Evolutionary conservation across 768 basidiomycete genomes (phyloP).

Genomic region (Termitomyces sp.): DNA sequence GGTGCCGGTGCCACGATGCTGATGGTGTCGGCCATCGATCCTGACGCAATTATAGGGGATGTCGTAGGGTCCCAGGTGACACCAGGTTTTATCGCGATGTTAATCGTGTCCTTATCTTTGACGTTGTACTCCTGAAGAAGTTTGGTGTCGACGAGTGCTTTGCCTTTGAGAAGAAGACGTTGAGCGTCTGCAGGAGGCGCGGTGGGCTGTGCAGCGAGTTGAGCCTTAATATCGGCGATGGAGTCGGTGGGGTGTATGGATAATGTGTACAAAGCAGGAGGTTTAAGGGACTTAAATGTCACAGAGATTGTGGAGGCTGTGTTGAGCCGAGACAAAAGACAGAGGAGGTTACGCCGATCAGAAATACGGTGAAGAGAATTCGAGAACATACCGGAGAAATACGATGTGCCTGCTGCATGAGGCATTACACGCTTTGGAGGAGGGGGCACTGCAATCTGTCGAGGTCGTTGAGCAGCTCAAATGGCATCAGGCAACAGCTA

Average conservation of each 20-base stretch:
- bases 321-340: slow-evolving; percentile 6
- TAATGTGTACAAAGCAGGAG: slow-evolving; percentile 70
- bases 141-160: slow-evolving; percentile 85
- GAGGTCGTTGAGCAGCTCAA: slow-evolving; percentile 4
- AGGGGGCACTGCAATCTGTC: slow-evolving; percentile 10
- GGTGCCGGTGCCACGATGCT: slow-evolving; percentile 18
- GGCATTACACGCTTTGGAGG: slow-evolving; percentile 47
- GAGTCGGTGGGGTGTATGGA: slow-evolving; percentile 77
- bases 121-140: slow-evolving; percentile 88
- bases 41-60: slow-evolving; percentile 21
- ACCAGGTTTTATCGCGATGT: slow-evolving; percentile 81
- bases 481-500: slow-evolving; percentile 18
- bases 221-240: slow-evolving; percentile 72
- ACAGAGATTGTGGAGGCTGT: slow-evolving; percentile 51
- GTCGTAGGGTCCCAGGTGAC: slow-evolving; percentile 57
- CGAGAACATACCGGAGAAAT: slow-evolving; percentile 25
- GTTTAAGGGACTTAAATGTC: slow-evolving; percentile 91
- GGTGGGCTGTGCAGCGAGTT: slow-evolving; percentile 57
- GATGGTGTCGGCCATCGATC: slow-evolving; percentile 14
- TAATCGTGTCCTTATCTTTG: slow-evolving; percentile 76
- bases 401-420: slow-evolving; percentile 22
- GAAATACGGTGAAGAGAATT: neutral
- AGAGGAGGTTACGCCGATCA: slow-evolving; percentile 5
- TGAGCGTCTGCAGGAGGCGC: slow-evolving; percentile 81
- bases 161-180: slow-evolving; percentile 89